These are phyloP conservation scores for Ophiosphaerella narmari DNA, from an alignment of 2,329 filamentous ascomycete genomes.

Conservation along the genomic window DNA sequence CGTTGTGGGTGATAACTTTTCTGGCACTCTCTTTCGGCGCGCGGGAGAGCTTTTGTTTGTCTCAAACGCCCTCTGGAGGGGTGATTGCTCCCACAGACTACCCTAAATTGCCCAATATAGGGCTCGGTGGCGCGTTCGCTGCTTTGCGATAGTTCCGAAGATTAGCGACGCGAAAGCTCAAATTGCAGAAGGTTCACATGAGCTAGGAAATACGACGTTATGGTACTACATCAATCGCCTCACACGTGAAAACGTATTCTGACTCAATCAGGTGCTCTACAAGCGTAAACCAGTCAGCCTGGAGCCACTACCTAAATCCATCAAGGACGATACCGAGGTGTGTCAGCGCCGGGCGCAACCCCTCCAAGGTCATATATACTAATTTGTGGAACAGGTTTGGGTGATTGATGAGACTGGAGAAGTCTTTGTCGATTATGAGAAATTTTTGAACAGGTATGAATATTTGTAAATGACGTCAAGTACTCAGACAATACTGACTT, in stretches of 20 bases:
- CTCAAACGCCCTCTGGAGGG: slow-evolving; percentile 12
- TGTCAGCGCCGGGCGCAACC: slow-evolving; percentile 31
- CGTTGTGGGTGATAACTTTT: slow-evolving; percentile 39
- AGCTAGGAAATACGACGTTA: slow-evolving; percentile 29
- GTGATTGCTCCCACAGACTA: slow-evolving; percentile 8
- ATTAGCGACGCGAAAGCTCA: slow-evolving; percentile 32
- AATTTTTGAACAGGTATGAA: slow-evolving; percentile 78
- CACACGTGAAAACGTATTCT: slow-evolving; percentile 10
- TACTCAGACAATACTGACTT: slow-evolving; percentile 19
- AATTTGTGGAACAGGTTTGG: slow-evolving; percentile 71
- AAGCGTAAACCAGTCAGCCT: slow-evolving; percentile 95
- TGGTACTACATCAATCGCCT: slow-evolving; percentile 34
- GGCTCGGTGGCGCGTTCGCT: slow-evolving; percentile 15
- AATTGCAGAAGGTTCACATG: slow-evolving; percentile 36
- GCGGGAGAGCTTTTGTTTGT: slow-evolving; percentile 18
- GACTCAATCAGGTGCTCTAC: slow-evolving; percentile 75
- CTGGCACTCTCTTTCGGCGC: slow-evolving; percentile 24
- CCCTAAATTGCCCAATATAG: slow-evolving; percentile 1
- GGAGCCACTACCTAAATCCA: slow-evolving; percentile 70
- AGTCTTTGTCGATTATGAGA: slow-evolving; percentile 85
- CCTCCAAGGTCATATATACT: slow-evolving; percentile 21
- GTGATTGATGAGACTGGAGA: slow-evolving; percentile 88
- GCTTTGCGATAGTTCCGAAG: slow-evolving; percentile 31
- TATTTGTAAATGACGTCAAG: slow-evolving; percentile 25
- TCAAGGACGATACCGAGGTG: slow-evolving; percentile 85